Evolutionary conservation across 1,284 basidiomycete genomes (phyloP), one percentile per base, ranked within the genome.

Genomic region (Melampsora occidentalis): DNA sequence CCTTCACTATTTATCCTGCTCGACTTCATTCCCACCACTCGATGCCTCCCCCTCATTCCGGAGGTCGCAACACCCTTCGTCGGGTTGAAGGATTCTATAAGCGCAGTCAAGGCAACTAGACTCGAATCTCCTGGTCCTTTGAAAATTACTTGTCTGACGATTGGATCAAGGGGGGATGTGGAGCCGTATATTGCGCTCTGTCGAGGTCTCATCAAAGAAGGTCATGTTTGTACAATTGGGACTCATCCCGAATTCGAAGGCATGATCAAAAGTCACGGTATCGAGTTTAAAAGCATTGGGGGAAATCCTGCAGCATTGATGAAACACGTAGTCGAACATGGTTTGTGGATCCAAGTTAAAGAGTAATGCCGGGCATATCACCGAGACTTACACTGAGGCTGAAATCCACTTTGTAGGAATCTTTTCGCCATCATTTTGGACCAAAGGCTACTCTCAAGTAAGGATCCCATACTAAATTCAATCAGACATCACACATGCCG

Each of bases 221-320:
- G 87, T 0, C 88, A 90, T 79, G 82, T 81, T n/a, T 85, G 86
- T 22, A 86, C 86, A 7, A 89, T 90, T 68, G 87, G 88, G 7
- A 89, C 89, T 16, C 89, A 90, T 82, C 85, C 85, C 77, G 88
- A 90, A 80, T 90, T 89, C 81, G 86, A 87, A 80, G 80, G 80
- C 3, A 89, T 87, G 88, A 83, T 89, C 48, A 85, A 87, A 79
- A 76, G 78, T 4, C 76, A 80, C 31, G 80, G 80, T 69, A 80
- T 81, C 62, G 78, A 79, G 57, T 81, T 79, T 63, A 77, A 79
- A n/a, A 78, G 78, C 9, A 80, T 79, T 0, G 81, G 80, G 12
- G 81, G 81, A 57, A 80, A 81, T 42, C 81, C 81, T 1, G 79
- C 78, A 2, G 80, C 78, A 6, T 57, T 81, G 51, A 81, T 81